Base-by-base conservation (phyloP, 805 yeast species). In the Lipomyces yamanashiensis region DNA sequence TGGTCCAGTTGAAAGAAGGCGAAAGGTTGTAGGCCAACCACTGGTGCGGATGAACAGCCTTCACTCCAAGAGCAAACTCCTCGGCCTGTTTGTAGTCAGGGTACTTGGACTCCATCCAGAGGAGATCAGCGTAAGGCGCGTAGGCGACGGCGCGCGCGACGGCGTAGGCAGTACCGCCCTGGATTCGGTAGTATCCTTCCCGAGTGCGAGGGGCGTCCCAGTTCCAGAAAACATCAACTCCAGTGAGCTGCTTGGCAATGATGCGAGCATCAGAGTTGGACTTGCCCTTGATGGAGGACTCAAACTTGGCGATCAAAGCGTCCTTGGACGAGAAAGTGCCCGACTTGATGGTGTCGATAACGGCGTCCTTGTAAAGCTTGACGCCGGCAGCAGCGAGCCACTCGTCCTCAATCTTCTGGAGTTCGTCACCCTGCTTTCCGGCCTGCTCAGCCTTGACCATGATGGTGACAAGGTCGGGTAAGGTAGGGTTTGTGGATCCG, bases 1-100 rank as follows among this genome's bases (percentile, higher is more conserved):
- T 86, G 77, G 91, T 90, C 98, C 98, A 93, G 85, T 93, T 93
- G 87, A 93, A 93, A 7, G 97, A 90, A 70, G 98, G 98, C 37
- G 97, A 91, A 77, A 93, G 82, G 84, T 93, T 93, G 83, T 93
- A 93, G 58, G 98, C 96, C 71, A 93, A 84, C 98, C 98, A 92
- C 79, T 93, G 92, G 70, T 89, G 83, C 71, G 98, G 98, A 79
- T 77, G 89, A 64, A 81, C 81, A 40, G 85, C 84, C 76, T 87
- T 85, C 70, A 93, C 96, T 74, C 98, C 98, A 52, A 86, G 89
- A 61, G 98, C 95, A 74, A 93, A 93, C 80, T 91, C 97, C 79
- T 87, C 85, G 69, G 98, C 98, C 81, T 93, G 98, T 65, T 82
- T 84, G 79, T 84, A 92, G 78, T 92, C 97, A 71, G 98, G 98